Evolutionary conservation across 1,139 yeast genomes (phyloP).

Genomic region (Ashbya aceris): DNA sequence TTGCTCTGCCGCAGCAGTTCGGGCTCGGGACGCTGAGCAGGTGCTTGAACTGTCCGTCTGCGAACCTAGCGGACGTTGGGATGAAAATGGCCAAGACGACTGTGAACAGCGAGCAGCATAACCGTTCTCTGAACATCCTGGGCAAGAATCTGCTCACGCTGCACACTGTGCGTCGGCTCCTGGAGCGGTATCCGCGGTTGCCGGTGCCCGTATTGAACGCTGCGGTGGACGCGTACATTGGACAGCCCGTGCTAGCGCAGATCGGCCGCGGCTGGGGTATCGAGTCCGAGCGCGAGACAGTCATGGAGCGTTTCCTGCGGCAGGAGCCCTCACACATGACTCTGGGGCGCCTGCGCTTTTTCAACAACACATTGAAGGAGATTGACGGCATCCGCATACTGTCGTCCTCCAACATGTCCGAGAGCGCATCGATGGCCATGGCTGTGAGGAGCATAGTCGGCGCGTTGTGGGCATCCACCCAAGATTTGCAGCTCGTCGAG

Average conservation of each 20-base stretch:
- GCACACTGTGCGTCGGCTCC: slow-evolving; percentile 64
- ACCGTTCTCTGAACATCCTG: slow-evolving; percentile 68
- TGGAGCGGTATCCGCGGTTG: slow-evolving; percentile 76
- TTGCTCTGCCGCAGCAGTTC: slow-evolving; percentile 48
- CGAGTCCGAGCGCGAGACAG: slow-evolving; percentile 57
- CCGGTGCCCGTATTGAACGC: slow-evolving; percentile 71
- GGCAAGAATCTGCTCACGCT: slow-evolving; percentile 73
- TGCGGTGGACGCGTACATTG: slow-evolving; percentile 66
- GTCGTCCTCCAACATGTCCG: slow-evolving; percentile 18
- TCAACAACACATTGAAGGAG: slow-evolving; percentile 20
- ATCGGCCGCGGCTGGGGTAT: slow-evolving; percentile 84
- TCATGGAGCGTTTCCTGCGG: slow-evolving; percentile 58
- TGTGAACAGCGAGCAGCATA: slow-evolving; percentile 32
- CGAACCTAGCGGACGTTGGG: slow-evolving; percentile 29
- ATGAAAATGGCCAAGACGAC: slow-evolving; percentile 29
- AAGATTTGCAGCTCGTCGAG: slow-evolving; percentile 38
- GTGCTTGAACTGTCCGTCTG: slow-evolving; percentile 50
- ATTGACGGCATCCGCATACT: slow-evolving; percentile 26
- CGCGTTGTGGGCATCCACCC: slow-evolving; percentile 52
- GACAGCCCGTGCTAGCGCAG: slow-evolving; percentile 51
- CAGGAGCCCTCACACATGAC: slow-evolving; percentile 58
- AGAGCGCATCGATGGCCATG: slow-evolving; percentile 35
- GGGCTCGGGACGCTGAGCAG: slow-evolving; percentile 67
- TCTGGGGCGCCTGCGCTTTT: slow-evolving; percentile 56
- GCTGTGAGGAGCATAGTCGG: slow-evolving; percentile 68